Conservation (phyloP, 768 basidiomycete species). For the Auricularia auricula-judae region DNA sequence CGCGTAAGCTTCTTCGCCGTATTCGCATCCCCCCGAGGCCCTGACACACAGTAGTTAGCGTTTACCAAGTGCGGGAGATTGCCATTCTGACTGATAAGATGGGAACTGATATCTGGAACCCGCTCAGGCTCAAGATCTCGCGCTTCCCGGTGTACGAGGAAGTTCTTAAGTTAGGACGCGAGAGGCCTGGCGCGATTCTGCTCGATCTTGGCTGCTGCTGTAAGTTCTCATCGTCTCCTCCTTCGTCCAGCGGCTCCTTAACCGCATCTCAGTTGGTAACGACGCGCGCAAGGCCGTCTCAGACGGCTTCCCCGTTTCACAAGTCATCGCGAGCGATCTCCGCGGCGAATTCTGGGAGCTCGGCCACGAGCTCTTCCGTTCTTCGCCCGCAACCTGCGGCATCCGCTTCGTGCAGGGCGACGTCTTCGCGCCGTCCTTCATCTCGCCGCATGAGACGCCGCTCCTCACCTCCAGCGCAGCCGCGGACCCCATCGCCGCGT, state of each 20-base stretch:
- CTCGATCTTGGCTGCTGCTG: constrained; percentile 38
- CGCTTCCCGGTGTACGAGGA: constrained; percentile 11
- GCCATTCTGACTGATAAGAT: neutral
- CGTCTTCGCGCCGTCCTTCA: neutral
- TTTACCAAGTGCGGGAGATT: neutral
- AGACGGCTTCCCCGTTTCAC: constrained; percentile 8
- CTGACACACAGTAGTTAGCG: neutral
- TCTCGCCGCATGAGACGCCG: neutral
- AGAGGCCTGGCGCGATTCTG: constrained; percentile 26
- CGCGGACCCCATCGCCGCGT: neutral
- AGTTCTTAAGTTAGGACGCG: constrained; percentile 25
- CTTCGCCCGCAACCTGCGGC: constrained; percentile 3
- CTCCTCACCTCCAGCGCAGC: constrained; percentile 1
- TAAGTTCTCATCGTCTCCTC: constrained; percentile 21
- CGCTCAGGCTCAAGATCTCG: constrained; percentile 8
- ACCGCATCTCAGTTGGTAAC: constrained; percentile 3
- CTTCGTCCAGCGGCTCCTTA: neutral
- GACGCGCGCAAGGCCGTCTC: constrained; percentile 8
- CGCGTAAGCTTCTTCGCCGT: neutral
- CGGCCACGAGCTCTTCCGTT: constrained; percentile 12
- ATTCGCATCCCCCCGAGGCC: neutral
- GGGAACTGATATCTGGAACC: neutral
- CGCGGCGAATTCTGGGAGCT: constrained; percentile 10
- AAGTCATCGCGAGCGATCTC: constrained; percentile 8
- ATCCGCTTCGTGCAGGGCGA: constrained; percentile 8